phyloP scores from a whole-genome alignment of 1,284 basidiomycete genomes.

The Puccinia hordei region DNA sequence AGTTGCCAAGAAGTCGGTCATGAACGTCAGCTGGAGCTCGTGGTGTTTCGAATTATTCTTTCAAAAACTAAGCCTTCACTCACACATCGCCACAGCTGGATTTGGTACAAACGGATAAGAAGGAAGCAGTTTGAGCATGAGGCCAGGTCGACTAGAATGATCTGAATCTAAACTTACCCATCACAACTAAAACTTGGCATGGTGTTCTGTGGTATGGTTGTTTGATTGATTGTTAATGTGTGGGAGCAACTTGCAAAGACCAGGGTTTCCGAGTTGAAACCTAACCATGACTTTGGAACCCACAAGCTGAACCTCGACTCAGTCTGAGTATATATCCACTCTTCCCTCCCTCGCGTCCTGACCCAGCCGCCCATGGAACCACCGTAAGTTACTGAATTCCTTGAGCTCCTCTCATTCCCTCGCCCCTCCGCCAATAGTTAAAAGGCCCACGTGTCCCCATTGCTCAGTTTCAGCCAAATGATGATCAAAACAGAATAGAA shows the following conservation, averaged over 20 bases:
- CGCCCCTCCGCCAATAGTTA: too few relatives aligned
- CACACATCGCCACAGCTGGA: constrained; percentile 18
- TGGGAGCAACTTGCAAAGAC: too few relatives aligned
- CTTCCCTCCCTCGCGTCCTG: too few relatives aligned
- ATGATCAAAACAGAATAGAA: constrained; percentile 19
- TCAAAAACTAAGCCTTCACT: not conserved
- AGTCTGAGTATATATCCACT: not conserved
- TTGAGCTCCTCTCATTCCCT: too few relatives aligned
- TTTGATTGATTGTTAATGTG: too few relatives aligned
- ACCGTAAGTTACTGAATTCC: too few relatives aligned
- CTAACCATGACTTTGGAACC: not conserved
- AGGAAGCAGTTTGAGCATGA: not conserved
- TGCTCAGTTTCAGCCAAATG: too few relatives aligned
- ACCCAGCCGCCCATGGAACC: too few relatives aligned
- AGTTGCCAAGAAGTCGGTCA: not conserved
- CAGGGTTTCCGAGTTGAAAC: not conserved
- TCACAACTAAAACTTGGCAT: constrained; percentile 40
- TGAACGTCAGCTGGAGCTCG: not conserved
- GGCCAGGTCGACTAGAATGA: not conserved
- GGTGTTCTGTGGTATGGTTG: not conserved
- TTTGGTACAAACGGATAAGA: not conserved
- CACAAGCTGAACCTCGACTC: not conserved
- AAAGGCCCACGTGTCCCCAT: too few relatives aligned
- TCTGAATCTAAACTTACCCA: constrained; percentile 11
- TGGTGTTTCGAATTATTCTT: not conserved